phyloP scores from a whole-genome alignment of 371 early-diverging fungal species.

The Synchytrium microbalum region DNA sequence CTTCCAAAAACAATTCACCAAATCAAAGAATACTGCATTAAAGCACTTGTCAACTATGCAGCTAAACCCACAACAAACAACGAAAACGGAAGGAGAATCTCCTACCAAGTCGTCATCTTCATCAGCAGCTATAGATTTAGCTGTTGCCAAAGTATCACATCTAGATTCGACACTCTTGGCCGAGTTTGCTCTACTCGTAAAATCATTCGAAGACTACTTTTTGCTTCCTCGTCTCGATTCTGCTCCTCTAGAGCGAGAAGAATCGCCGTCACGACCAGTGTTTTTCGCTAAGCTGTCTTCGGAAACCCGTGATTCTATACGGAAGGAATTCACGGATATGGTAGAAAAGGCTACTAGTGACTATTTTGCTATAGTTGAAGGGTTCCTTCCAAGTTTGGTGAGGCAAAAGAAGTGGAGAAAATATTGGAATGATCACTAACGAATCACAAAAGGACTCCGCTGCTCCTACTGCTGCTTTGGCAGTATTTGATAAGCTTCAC shows the following conservation, averaged over 20 bases:
- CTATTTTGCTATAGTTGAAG: slow-evolving; percentile 20
- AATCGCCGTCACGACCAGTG: slow-evolving; percentile 12
- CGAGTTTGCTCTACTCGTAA: slow-evolving; percentile 15
- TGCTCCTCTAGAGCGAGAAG: slow-evolving; percentile 8
- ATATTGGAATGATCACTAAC: neutral
- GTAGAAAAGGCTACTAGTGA: slow-evolving; percentile 12
- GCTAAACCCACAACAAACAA: slow-evolving; percentile 31
- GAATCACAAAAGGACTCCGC: neutral
- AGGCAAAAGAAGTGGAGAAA: neutral
- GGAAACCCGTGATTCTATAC: slow-evolving; percentile 19
- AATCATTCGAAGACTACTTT: slow-evolving; percentile 13
- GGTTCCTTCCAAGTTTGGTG: neutral
- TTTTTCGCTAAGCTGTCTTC: neutral
- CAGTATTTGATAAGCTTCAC: slow-evolving; percentile 18
- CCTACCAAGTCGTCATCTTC: slow-evolving; percentile 9
- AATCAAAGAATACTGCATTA: slow-evolving; percentile 2
- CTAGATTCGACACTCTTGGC: slow-evolving; percentile 12
- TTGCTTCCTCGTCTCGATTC: neutral
- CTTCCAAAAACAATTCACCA: slow-evolving; percentile 9
- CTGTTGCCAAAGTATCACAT: slow-evolving; percentile 10
- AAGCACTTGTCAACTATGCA: slow-evolving; percentile 23
- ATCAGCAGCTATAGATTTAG: neutral
- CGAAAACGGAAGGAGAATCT: slow-evolving; percentile 24
- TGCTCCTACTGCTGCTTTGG: slow-evolving; percentile 4
- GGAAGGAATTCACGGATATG: slow-evolving; percentile 12